Evolutionary conservation across 2,329 filamentous ascomycete genomes (phyloP).

Genomic region (Whalleya microplaca): DNA sequence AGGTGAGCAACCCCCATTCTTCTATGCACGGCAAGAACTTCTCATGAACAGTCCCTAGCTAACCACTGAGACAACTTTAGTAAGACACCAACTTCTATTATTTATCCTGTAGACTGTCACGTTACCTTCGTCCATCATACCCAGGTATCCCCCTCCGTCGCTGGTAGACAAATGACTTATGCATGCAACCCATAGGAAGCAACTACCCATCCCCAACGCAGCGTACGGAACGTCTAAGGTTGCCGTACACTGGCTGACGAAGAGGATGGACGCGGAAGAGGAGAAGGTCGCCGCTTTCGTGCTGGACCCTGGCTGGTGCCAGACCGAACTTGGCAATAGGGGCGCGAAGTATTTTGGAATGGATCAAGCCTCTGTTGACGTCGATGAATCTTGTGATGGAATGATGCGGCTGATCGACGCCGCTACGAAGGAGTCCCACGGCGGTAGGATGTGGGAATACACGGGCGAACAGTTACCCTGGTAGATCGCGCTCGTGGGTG

Average conservation of each 20-base stretch:
- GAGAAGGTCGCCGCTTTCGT: conserved; percentile 36
- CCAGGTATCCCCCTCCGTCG: no score
- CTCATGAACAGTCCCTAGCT: no score
- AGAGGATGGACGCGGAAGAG: conserved; percentile 36
- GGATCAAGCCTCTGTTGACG: conserved; percentile 36
- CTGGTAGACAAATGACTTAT: no score
- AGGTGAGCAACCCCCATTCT: no score
- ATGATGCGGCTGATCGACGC: conserved; percentile 31
- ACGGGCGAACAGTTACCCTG: conserved; percentile 10
- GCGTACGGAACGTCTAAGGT: conserved; percentile 51
- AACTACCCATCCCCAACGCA: conserved; percentile 33
- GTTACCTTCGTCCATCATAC: no score
- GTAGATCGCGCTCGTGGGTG: no score
- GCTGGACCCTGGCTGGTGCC: conserved; percentile 41
- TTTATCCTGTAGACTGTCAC: no score
- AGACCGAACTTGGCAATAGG: conserved; percentile 45
- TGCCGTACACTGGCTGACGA: conserved; percentile 36
- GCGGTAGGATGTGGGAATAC: conserved; percentile 16
- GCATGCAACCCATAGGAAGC: no score
- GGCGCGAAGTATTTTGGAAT: conserved; percentile 38
- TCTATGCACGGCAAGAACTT: no score
- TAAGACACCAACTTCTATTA: no score
- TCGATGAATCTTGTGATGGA: conserved; percentile 40
- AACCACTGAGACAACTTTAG: no score
- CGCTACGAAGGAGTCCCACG: conserved; percentile 19